These are phyloP conservation scores for Pascua sp. DNA, from an alignment of 1,284 basidiomycete species.

Conservation along the genomic window DNA sequence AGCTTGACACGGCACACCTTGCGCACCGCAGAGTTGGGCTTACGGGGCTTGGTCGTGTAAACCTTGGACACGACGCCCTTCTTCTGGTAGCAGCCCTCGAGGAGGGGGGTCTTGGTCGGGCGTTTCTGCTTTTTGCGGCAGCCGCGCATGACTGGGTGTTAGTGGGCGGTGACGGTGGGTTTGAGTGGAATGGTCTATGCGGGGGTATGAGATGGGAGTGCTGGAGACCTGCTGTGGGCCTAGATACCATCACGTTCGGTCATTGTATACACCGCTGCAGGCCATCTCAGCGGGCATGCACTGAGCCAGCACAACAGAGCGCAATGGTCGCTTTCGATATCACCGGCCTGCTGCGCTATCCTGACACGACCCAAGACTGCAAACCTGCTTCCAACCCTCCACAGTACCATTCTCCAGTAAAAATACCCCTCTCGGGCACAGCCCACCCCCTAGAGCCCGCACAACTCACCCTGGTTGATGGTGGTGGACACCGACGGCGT, in stretches of 20 bases:
- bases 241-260: too few relatives aligned
- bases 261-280: too few relatives aligned
- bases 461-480: slow-evolving; percentile 63
- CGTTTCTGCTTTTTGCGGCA: slow-evolving; percentile 33
- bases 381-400: too few relatives aligned
- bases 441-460: too few relatives aligned
- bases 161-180: background rate
- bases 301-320: too few relatives aligned
- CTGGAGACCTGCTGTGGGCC: too few relatives aligned
- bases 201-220: too few relatives aligned
- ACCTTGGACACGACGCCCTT: slow-evolving; percentile 86
- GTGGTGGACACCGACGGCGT: slow-evolving; percentile 62
- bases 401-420: background rate
- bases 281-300: too few relatives aligned
- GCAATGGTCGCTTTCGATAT: too few relatives aligned
- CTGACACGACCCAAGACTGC: too few relatives aligned
- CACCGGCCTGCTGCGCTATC: too few relatives aligned
- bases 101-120: slow-evolving; percentile 66
- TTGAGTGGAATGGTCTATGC: too few relatives aligned
- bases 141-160: slow-evolving; percentile 32
- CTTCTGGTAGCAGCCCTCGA: slow-evolving; percentile 73
- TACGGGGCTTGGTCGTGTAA: slow-evolving; percentile 86
- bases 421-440: background rate
- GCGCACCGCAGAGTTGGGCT: slow-evolving; percentile 97
- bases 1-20: slow-evolving; percentile 95